A percentile compares a stretch with the other conserved stretches of the same genome.
Conservation (phyloP, 2,329 filamentous ascomycete genomes). For the Plectosphaerella cucumerina region DNA sequence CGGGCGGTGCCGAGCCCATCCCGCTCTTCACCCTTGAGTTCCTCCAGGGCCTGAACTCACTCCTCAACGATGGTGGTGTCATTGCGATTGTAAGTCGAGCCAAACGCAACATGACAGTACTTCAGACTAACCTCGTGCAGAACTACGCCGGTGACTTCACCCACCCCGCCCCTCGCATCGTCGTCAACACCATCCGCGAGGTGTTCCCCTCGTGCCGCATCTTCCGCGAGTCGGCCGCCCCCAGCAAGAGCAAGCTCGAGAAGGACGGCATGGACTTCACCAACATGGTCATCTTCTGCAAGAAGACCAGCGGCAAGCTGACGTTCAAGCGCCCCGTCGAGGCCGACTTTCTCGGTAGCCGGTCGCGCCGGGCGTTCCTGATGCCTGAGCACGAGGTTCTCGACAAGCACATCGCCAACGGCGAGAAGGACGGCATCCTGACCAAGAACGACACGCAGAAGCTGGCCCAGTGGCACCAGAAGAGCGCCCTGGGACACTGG, state of each 20-base stretch:
- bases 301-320: conserved; percentile 51
- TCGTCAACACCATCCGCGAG: conserved; percentile 75
- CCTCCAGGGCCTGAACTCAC: conserved; percentile 60
- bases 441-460: conserved; percentile 59
- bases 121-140: conserved; percentile 35
- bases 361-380: conserved; percentile 66
- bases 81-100: conserved; percentile 74
- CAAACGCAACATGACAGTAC: conserved; percentile 1
- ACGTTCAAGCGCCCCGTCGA: conserved; percentile 62
- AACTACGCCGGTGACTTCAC: conserved; percentile 92
- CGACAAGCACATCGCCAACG: conserved; percentile 39
- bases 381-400: conserved; percentile 68
- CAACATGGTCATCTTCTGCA: conserved; percentile 96
- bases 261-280: conserved; percentile 67
- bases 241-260: conserved; percentile 42
- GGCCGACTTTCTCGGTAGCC: conserved; percentile 68
- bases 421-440: conserved; percentile 49
- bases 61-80: conserved; percentile 74
- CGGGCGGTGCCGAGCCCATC: conserved; percentile 87
- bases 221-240: conserved; percentile 71
- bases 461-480: conserved; percentile 67
- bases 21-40: conserved; percentile 86
- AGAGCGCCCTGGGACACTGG: conserved; percentile 84
- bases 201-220: conserved; percentile 89
- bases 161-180: conserved; percentile 69